Percentiles rank a stretch among this genome's conserved stretches.
Conservation (phyloP, 371 early-diverging fungal genomes). For the Apophysomyces elegans region DNA sequence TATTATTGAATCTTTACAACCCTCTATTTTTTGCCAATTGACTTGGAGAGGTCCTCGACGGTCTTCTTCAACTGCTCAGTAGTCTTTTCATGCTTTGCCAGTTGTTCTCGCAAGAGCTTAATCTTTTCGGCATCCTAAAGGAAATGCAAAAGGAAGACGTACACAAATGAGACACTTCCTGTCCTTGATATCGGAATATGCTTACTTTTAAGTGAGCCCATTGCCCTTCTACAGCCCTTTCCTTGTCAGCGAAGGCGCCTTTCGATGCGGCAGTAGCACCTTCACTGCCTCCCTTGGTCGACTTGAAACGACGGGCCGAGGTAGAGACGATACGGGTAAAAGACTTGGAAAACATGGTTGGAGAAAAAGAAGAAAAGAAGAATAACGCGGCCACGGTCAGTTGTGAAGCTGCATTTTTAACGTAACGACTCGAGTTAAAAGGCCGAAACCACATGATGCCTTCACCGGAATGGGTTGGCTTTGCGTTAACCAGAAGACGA, state of each 20-base stretch:
- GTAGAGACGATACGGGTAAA: constrained; percentile 1
- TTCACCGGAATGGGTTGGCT: too few relatives aligned
- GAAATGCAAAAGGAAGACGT: background rate
- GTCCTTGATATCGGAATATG: background rate
- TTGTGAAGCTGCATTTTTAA: constrained; percentile 1
- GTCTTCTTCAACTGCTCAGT: constrained; percentile 3
- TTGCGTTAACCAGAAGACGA: too few relatives aligned
- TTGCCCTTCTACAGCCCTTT: constrained; percentile 30
- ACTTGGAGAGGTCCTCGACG: background rate
- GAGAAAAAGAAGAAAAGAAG: background rate
- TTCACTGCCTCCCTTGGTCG: constrained; percentile 15
- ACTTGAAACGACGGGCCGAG: constrained; percentile 13
- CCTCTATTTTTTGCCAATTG: constrained; percentile 5
- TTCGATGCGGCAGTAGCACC: constrained; percentile 21
- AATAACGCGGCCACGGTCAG: background rate
- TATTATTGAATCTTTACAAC: background rate
- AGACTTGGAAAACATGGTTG: constrained; percentile 1
- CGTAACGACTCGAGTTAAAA: too few relatives aligned
- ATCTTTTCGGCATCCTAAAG: constrained; percentile 1
- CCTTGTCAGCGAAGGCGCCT: constrained; percentile 26
- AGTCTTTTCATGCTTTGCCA: background rate
- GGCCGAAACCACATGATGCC: too few relatives aligned
- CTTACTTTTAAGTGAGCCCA: constrained; percentile 34
- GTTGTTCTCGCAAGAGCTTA: background rate
- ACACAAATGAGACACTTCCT: too few relatives aligned